Evolutionary conservation across 2,329 filamentous ascomycete species (phyloP).

Genomic region (Pseudocercospora fuligena): DNA sequence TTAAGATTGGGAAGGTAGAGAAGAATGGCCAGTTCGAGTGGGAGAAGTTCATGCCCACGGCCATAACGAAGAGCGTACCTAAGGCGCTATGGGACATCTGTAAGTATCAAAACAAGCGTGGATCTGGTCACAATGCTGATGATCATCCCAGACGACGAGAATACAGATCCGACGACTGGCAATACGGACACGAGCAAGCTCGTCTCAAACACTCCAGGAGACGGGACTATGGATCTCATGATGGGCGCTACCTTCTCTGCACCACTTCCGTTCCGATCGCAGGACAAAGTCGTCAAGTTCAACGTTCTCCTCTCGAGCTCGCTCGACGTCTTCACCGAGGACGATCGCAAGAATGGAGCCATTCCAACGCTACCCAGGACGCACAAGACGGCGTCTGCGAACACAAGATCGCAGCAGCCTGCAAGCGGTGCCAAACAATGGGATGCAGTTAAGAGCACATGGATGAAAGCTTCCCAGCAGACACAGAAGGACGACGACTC

Average conservation of each 20-base stretch:
- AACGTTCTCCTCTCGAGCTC: not conserved
- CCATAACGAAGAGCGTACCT: not conserved
- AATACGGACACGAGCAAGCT: not conserved
- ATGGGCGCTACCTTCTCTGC: constrained; percentile 1
- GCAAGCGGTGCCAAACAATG: constrained; percentile 1
- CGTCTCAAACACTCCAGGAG: not conserved
- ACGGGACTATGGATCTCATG: not conserved
- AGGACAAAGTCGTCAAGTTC: constrained; percentile 10
- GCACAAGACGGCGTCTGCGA: not conserved
- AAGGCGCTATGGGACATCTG: not conserved
- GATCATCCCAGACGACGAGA: not conserved
- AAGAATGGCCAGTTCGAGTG: not conserved
- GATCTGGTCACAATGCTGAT: no score
- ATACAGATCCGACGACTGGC: not conserved
- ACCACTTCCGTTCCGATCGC: not conserved
- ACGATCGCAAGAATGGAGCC: not conserved
- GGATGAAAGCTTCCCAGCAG: not conserved
- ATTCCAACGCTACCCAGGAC: not conserved
- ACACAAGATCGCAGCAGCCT: not conserved
- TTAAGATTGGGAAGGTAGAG: not conserved
- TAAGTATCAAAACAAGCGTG: not conserved
- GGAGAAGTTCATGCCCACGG: not conserved
- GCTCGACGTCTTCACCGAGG: constrained; percentile 5
- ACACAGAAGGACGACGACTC: not conserved
- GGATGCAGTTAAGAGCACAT: not conserved